A percentile compares a stretch with the other conserved stretches of the same genome.
Conservation (phyloP, 2,329 filamentous ascomycete genomes). For the Calonectria hawksworthii region DNA sequence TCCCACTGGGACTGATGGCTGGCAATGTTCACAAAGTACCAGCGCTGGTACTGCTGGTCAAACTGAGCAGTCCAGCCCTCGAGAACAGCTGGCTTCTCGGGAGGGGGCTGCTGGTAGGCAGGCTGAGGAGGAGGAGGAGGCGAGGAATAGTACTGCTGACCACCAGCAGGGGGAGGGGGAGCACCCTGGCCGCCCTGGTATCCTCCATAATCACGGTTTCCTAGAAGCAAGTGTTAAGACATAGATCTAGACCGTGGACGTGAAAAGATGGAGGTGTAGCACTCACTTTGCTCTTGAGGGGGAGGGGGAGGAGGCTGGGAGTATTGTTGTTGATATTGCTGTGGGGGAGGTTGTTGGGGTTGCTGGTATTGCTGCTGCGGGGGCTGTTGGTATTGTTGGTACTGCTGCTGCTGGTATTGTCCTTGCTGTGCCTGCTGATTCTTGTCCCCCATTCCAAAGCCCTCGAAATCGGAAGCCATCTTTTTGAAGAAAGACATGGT, state of each 20-base stretch:
- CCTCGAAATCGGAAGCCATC: constrained; percentile 54
- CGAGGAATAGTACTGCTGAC: constrained; percentile 31
- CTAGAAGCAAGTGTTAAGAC: constrained; percentile 30
- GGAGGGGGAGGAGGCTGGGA: constrained; percentile 25
- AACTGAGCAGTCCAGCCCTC: constrained; percentile 75
- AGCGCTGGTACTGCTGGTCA: constrained; percentile 72
- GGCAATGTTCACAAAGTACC: constrained; percentile 75
- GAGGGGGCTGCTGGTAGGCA: constrained; percentile 50
- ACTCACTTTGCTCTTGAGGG: constrained; percentile 35
- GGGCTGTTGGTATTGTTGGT: neutral
- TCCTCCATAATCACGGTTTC: constrained; percentile 42
- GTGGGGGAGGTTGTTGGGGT: neutral
- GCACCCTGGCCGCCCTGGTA: constrained; percentile 25
- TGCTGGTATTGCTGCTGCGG: constrained; percentile 30
- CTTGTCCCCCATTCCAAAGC: too few relatives aligned
- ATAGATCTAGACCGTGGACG: neutral
- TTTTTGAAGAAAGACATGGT: constrained; percentile 62
- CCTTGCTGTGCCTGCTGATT: too few relatives aligned
- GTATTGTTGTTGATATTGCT: constrained; percentile 23
- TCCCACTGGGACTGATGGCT: constrained; percentile 77
- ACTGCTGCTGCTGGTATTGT: too few relatives aligned
- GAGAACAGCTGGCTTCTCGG: constrained; percentile 65
- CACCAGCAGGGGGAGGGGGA: constrained; percentile 45
- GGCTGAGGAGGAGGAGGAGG: constrained; percentile 44
- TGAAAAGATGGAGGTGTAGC: neutral